Base-by-base conservation (phyloP, 2,329 filamentous ascomycete species). In the Pseudocercospora ulei region DNA sequence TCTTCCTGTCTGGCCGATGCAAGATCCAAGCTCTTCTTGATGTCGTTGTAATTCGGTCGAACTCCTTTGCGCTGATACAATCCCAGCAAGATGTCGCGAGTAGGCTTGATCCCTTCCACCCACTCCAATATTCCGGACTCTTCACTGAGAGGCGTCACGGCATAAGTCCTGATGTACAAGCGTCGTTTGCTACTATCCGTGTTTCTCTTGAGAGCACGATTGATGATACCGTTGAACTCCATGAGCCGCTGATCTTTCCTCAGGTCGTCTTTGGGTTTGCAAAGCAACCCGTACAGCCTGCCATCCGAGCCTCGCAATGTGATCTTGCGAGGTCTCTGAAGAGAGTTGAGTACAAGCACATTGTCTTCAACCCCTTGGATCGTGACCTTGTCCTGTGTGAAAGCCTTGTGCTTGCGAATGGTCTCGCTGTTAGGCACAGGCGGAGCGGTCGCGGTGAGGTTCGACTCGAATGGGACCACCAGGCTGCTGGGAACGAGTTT, bases 201-300 rank as follows among this genome's bases (percentile, higher is more conserved):
- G 55, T 96, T 87, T 46, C 82, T 78, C 58, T 95, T 94, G 40
- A 99, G 65, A 2, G 88, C 85, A 43, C 90, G 75, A 59, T 98
- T 98, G 67, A 98, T 96, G 75, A 96, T 90, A 29, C 81, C 78
- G 59, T 96, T 98, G 69, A 98, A 98, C 58, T 98, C 92, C 87
- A 98, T 98, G 12, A 98, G 76, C 35, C 90, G 84, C 61, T 96
- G 88, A 55, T 99, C 92, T 50, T 93, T 98, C 35, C 90, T 81
- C 14, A 99, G 73, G 60, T 99, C 92, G 59, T 98, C 90, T 61
- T 96, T 96, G 5, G 90, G 92, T 57, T 99, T 98, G 67, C 93
- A 92, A 39, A 99, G 72, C 5, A 98, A 74, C 48, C 84, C 83
- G 60, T 98, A 98, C 11, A 73, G 72, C 42, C 80, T 81, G 5